These are phyloP conservation scores for Atkinsonella texensis DNA, from an alignment of 2,329 filamentous ascomycete genomes.

Conservation along the genomic window DNA sequence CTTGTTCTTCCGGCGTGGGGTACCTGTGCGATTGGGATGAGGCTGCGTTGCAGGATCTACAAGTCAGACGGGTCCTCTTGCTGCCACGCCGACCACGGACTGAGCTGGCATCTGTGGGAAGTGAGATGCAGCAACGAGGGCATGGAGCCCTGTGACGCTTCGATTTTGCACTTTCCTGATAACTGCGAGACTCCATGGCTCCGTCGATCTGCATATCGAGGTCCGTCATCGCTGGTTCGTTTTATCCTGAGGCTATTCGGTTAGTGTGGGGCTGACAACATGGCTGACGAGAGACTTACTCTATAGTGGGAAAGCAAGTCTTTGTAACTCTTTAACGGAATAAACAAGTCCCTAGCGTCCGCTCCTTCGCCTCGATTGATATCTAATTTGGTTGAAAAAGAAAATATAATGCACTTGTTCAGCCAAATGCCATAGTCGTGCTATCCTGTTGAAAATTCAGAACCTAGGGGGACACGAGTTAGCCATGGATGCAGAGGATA, in stretches of 20 bases:
- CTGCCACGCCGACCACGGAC: neutral
- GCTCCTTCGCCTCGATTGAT: neutral
- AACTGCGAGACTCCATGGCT: no score
- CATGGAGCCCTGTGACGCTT: neutral
- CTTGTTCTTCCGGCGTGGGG: neutral
- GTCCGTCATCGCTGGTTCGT: neutral
- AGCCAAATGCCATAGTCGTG: neutral
- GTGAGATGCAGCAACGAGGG: neutral
- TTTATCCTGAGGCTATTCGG: neutral
- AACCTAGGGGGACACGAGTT: neutral
- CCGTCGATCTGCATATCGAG: neutral
- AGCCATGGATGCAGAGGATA: neutral
- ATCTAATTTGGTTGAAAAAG: neutral
- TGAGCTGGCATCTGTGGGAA: neutral
- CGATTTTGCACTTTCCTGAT: neutral
- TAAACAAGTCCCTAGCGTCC: no score
- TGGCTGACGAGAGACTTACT: neutral
- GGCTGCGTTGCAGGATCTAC: neutral
- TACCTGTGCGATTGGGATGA: neutral
- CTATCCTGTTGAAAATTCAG: neutral
- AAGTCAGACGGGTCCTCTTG: neutral
- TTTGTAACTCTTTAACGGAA: no score
- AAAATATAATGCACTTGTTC: neutral
- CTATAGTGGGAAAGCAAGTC: neutral
- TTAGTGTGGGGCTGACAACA: neutral